Evolutionary conservation across 148 eudicot species (phyloP), one percentile per base, ranked within the genome.

Genomic region (Chenopodium quinoa): DNA sequence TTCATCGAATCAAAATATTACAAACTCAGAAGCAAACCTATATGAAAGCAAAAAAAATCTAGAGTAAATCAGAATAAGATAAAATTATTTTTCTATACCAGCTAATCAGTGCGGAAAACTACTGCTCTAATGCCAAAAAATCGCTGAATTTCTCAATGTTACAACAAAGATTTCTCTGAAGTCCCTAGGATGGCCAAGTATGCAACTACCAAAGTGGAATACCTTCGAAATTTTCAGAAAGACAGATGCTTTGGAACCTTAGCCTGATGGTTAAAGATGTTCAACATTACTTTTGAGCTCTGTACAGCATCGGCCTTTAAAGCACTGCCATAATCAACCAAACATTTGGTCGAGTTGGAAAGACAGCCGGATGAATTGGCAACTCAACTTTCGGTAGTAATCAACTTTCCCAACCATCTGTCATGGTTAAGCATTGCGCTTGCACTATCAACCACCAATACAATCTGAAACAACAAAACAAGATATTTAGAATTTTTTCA

Each of bases 361-460:
- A 58, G 56, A 73, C 68, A 50, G 16, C 40, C 37, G 56, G 9
- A 22, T 40, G 44, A 54, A 17, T 20, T 73, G 14, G 12, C 52
- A 58, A 29, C 68, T 90, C 86, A 86, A 71, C 64, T 72, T 64
- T 80, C 62, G 13, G 78, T 54, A 23, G 76, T 71, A 44, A 73
- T 82, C 65, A 88, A 82, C 83, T 88, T 91, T 83, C 86, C 85
- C 82, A 95, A 85, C 86, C 85, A 87, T 84, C 98, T 93, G 86
- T 95, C 98, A 80, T 91, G 92, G 84, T 93, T 95, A 37, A 92
- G 94, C 92, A 93, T 88, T 3, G 98, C 86, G 83, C 91, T 88
- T n/a, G 92, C 91, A 83, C 94, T 92, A 86, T 95, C 97, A 78
- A 93, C 95, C 86, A 95, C 94, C 93, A 95, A 85, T 71, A 93